phyloP scores from a whole-genome alignment of 805 yeast genomes.

The Pichia nanzhaoensis region DNA sequence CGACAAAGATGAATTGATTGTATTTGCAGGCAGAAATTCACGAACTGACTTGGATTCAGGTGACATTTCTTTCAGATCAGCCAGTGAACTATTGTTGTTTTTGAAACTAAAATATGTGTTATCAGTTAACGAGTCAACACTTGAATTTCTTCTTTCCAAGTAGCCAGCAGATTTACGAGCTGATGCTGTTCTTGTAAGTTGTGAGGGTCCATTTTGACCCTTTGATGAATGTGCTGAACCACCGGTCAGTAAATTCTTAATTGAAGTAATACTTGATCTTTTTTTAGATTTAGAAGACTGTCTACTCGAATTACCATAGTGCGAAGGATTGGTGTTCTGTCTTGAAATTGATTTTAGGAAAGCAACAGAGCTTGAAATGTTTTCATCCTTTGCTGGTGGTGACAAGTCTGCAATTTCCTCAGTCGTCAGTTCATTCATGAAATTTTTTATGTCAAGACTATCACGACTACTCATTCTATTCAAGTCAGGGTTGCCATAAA shows the following conservation, averaged over 20 bases:
- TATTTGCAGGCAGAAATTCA: background rate
- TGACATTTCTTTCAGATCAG: slow-evolving; percentile 16
- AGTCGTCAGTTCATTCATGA: slow-evolving; percentile 18
- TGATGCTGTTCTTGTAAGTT: slow-evolving; percentile 14
- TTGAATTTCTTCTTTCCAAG: slow-evolving; percentile 12
- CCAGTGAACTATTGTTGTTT: slow-evolving; percentile 3
- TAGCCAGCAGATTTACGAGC: slow-evolving; percentile 7
- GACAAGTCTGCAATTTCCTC: slow-evolving; percentile 31
- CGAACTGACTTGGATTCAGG: slow-evolving; percentile 11
- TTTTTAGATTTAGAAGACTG: slow-evolving; percentile 20
- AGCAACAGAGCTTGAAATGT: slow-evolving; percentile 33
- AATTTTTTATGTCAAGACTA: slow-evolving; percentile 9
- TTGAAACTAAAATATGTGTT: slow-evolving; percentile 3
- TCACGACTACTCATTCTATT: slow-evolving; percentile 8
- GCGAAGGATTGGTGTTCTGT: slow-evolving; percentile 24
- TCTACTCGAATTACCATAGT: slow-evolving; percentile 8
- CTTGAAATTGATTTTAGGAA: slow-evolving; percentile 32
- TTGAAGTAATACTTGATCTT: slow-evolving; percentile 31
- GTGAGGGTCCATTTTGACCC: slow-evolving; percentile 16
- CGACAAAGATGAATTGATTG: no score
- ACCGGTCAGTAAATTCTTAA: slow-evolving; percentile 32
- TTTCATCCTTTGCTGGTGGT: slow-evolving; percentile 15
- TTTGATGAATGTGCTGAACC: slow-evolving; percentile 22
- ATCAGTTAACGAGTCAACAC: slow-evolving; percentile 22
- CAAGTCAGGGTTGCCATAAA: slow-evolving; percentile 8